Base-by-base conservation (phyloP, 495 filamentous ascomycete genomes). In the Monascus purpureus region DNA sequence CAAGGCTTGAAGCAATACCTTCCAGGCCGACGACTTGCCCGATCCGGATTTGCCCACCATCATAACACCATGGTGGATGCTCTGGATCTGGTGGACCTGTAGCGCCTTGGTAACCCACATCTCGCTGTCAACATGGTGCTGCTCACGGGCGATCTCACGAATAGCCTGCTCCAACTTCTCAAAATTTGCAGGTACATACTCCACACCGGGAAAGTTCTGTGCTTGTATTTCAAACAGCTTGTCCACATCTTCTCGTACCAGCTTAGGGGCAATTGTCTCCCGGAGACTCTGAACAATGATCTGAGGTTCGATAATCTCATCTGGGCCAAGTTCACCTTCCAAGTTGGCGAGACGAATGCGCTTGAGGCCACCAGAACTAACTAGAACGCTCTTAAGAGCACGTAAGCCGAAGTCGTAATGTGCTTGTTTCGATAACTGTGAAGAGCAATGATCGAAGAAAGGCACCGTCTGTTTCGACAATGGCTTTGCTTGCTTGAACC, bases 391-490 rank as follows among this genome's bases (percentile, higher is more conserved):
- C 65, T 99, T 99, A 46, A 99, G 59, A 8, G 90, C 90, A 70
- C 90, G 84, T 12, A 99, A 67, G 39, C 90, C 90, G 46, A 99
- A 99, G 59, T 99, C 90, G 49, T 99, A 99, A 55, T 99, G 90
- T 5, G 92, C 90, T 51, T 99, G 92, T 49, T 94, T 95, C 2
- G 86, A 92, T 34, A 99, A 59, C 25, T 65, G 65, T 15, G 64
- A 65, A 7, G 80, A 57, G 57, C 92, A 99, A 40, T 73, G 73
- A 46, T 99, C 90, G 56, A 99, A 96, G 68, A 99, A 96, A 0
- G 90, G 92, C 27, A 99, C 90, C 1, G 84, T 92, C 30, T 93
- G 83, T 52, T 82, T 87, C 4, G 90, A 92, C 11, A 99, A 63
- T 36, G 77, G 65, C 57, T 95, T 95, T 17, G 90, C 90, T 50